These are phyloP conservation scores for Suillus alpinus DNA, from an alignment of 768 basidiomycete species.

Conservation along the genomic window DNA sequence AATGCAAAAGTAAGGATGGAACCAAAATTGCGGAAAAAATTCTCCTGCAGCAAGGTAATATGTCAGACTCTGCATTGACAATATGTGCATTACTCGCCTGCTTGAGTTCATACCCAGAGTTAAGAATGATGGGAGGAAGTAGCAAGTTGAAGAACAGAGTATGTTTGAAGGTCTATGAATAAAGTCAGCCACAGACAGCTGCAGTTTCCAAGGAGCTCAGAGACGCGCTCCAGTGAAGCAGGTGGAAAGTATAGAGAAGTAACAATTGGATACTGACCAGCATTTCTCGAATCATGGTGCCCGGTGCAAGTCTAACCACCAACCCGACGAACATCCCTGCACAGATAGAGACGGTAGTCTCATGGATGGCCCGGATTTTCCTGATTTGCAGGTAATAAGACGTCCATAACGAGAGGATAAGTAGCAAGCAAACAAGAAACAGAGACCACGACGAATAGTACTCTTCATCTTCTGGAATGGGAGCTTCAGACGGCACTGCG, in stretches of 20 bases:
- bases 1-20: slow-evolving; percentile 95
- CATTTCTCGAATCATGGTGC: slow-evolving; percentile 96
- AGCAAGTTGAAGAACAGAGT: slow-evolving; percentile 97
- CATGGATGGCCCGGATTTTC: slow-evolving; percentile 91
- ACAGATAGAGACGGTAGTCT: slow-evolving; percentile 92
- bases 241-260: neutral
- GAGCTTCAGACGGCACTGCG: slow-evolving; percentile 28
- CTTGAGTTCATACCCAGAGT: slow-evolving; percentile 96
- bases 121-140: slow-evolving; percentile 97
- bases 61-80: neutral
- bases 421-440: slow-evolving; percentile 86
- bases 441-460: slow-evolving; percentile 94
- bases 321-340: slow-evolving; percentile 96
- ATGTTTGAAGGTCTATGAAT: slow-evolving; percentile 83
- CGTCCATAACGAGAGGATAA: slow-evolving; percentile 92
- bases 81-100: slow-evolving; percentile 53
- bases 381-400: slow-evolving; percentile 98
- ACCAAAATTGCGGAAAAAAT: slow-evolving; percentile 98
- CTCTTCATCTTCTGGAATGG: slow-evolving; percentile 74
- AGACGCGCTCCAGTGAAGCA: neutral
- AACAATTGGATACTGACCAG: slow-evolving; percentile 60
- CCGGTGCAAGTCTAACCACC: slow-evolving; percentile 85
- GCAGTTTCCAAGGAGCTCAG: neutral
- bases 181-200: neutral
- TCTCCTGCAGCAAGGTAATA: slow-evolving; percentile 57